Percentiles rank a stretch among this genome's conserved stretches.
These are phyloP conservation scores for Stephania japonica DNA, from an alignment of 164 flowering plant genomes.

Conservation along the genomic window DNA sequence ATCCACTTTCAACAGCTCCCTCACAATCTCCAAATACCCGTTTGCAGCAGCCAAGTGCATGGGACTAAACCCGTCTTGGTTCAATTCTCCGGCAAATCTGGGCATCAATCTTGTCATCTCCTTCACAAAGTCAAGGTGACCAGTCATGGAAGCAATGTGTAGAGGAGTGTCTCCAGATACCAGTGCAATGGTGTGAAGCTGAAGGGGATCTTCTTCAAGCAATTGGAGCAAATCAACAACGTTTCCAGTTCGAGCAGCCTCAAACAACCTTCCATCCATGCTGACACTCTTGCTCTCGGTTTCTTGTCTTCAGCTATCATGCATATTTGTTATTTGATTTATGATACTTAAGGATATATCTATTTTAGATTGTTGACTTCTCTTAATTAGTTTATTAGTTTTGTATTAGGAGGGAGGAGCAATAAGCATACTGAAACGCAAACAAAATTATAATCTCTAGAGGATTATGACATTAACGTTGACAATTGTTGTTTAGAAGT, in stretches of 20 bases:
- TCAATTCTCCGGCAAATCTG: slow-evolving; percentile 23
- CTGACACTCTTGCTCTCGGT: neutral
- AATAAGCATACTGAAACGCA: too few species aligned
- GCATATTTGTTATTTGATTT: neutral
- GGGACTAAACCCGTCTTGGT: slow-evolving; percentile 33
- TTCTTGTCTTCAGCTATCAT: neutral
- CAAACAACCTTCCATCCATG: slow-evolving; percentile 1
- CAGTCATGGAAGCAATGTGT: slow-evolving; percentile 28
- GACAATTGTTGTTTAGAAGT: too few species aligned
- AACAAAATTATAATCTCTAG: too few species aligned
- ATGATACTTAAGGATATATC: neutral
- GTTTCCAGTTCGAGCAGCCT: neutral
- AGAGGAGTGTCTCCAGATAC: slow-evolving; percentile 23
- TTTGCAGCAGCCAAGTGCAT: slow-evolving; percentile 26
- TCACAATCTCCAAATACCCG: slow-evolving; percentile 8
- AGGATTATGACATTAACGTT: too few species aligned
- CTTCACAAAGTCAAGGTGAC: slow-evolving; percentile 26
- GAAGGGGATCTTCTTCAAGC: slow-evolving; percentile 9
- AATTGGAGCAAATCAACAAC: neutral
- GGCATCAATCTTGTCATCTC: slow-evolving; percentile 27
- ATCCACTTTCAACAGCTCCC: slow-evolving; percentile 12
- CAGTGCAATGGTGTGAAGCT: slow-evolving; percentile 14
- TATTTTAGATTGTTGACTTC: neutral
- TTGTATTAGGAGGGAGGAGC: too few species aligned
- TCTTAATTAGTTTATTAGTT: neutral